phyloP scores from a whole-genome alignment of 2,329 filamentous ascomycete genomes.

The Aschersonia sp. region DNA sequence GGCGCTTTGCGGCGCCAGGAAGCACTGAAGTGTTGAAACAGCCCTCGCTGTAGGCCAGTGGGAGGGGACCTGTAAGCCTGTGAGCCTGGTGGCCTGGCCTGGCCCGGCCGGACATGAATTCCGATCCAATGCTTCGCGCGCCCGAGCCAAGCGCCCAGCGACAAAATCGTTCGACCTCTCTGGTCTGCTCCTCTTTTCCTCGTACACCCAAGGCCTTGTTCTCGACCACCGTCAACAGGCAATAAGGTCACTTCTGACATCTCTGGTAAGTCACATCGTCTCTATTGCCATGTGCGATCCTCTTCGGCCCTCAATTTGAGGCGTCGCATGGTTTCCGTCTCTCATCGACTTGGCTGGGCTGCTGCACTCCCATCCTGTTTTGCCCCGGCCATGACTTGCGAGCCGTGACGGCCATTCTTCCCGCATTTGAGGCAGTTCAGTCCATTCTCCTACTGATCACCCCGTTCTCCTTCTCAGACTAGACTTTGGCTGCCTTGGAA shows the following conservation, averaged over 20 bases:
- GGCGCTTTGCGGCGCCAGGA: too few species aligned
- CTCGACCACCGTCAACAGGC: conserved; percentile 19
- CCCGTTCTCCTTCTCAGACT: not conserved
- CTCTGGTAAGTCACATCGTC: conserved; percentile 22
- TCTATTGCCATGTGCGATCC: conserved; percentile 22
- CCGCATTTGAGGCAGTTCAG: not conserved
- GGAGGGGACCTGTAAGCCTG: too few species aligned
- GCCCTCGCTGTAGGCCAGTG: too few species aligned
- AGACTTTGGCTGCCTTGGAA: not conserved
- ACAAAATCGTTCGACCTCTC: conserved; percentile 26
- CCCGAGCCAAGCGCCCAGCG: conserved; percentile 11
- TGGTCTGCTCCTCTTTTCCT: conserved; percentile 27
- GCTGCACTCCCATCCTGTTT: not conserved
- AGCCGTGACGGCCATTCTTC: not conserved
- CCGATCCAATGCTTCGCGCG: not conserved
- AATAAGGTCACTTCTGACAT: conserved; percentile 15
- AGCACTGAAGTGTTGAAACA: too few species aligned
- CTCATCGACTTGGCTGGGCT: conserved; percentile 6
- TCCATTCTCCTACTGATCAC: conserved; percentile 2
- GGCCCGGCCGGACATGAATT: too few species aligned
- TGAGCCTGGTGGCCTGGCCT: too few species aligned
- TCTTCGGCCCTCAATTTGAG: conserved; percentile 12
- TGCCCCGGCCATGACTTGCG: not conserved
- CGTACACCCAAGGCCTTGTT: conserved; percentile 24
- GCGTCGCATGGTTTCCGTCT: conserved; percentile 9